Evolutionary conservation across 164 flowering plant species (phyloP).

Genomic region (Warburgia ugandensis): DNA sequence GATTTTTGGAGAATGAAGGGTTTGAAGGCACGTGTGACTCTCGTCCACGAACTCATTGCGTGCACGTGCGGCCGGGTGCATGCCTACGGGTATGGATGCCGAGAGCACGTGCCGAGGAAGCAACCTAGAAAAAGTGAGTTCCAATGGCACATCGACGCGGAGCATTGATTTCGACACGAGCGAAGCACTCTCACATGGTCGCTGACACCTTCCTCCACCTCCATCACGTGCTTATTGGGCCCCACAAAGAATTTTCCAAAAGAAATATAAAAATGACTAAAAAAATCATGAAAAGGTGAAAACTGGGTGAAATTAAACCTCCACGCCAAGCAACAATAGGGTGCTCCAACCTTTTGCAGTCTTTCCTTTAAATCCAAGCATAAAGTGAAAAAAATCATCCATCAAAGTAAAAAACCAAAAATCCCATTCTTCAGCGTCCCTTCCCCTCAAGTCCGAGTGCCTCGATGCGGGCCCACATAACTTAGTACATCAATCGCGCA

Average conservation of each 20-base stretch:
- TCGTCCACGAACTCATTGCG: too few relatives aligned
- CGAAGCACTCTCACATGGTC: constrained; percentile 43
- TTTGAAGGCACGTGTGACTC: too few relatives aligned
- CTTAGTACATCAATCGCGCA: not conserved
- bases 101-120: too few relatives aligned
- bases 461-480: not conserved
- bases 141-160: too few relatives aligned
- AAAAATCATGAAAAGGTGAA: constrained; percentile 2
- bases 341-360: constrained; percentile 26
- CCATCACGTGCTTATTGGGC: constrained; percentile 46
- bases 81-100: too few relatives aligned
- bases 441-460: not conserved
- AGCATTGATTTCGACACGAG: constrained; percentile 47
- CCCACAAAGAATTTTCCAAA: constrained; percentile 12
- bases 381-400: constrained; percentile 9
- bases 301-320: constrained; percentile 18
- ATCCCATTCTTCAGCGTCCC: not conserved
- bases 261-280: not conserved
- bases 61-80: too few relatives aligned
- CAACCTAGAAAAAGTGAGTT: too few relatives aligned
- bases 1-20: too few relatives aligned
- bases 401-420: not conserved
- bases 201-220: constrained; percentile 43
- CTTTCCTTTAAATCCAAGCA: constrained; percentile 41
- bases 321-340: constrained; percentile 39